A percentile compares a stretch with the other conserved stretches of the same genome.
Conservation (phyloP, 2,329 filamentous ascomycete species). For the Monilinia aucupariae region DNA sequence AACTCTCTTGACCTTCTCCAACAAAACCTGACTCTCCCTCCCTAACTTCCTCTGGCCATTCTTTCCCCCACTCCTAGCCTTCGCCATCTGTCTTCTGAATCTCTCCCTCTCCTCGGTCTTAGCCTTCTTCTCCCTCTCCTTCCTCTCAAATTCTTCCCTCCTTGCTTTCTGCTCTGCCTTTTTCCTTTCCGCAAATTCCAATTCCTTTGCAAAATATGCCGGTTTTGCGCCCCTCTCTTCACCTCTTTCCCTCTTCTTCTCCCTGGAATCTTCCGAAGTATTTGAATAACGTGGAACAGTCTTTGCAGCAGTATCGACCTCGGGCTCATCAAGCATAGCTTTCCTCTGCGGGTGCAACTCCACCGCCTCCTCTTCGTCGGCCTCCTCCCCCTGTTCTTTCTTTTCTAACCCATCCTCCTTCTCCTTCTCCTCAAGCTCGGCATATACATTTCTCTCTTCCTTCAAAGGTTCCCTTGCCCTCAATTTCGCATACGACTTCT, state of each 20-base stretch:
- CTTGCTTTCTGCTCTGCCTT: conserved; percentile 53
- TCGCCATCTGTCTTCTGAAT: conserved; percentile 44
- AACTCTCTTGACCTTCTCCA: conserved; percentile 56
- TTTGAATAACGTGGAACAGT: background rate
- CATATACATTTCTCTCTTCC: conserved; percentile 7
- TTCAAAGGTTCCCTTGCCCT: conserved; percentile 48
- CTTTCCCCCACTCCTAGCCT: conserved; percentile 47
- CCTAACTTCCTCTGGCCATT: conserved; percentile 65
- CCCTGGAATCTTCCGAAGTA: background rate
- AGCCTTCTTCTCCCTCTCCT: conserved; percentile 48
- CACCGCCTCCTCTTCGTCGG: conserved; percentile 26
- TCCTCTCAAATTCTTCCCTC: conserved; percentile 45
- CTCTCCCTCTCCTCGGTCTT: conserved; percentile 55
- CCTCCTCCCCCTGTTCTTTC: background rate
- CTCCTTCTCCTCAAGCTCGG: background rate
- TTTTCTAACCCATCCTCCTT: background rate
- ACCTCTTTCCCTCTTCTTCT: conserved; percentile 5
- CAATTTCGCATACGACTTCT: conserved; percentile 86
- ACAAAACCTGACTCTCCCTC: conserved; percentile 59
- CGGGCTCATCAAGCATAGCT: conserved; percentile 49
- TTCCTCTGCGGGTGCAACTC: conserved; percentile 57
- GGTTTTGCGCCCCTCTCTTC: conserved; percentile 29
- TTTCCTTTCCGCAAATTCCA: conserved; percentile 40
- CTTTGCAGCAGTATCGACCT: conserved; percentile 19
- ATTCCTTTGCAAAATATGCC: conserved; percentile 37